Percentiles rank a stretch among this genome's conserved stretches.
These are phyloP conservation scores for Fraxinus pennsylvanica DNA, from an alignment of 257 asterid species.

Conservation along the genomic window DNA sequence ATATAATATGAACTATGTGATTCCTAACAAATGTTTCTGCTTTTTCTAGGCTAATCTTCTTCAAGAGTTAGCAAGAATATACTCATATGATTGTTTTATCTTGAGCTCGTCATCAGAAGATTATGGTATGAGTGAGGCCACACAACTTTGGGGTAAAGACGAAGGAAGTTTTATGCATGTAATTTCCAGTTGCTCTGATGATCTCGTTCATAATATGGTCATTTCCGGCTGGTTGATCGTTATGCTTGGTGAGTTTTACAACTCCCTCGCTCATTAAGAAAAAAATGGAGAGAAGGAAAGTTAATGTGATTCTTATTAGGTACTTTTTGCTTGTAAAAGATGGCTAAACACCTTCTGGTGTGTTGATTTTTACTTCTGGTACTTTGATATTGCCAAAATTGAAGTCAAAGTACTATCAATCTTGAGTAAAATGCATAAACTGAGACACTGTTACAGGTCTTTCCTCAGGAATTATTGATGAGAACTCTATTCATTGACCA, in stretches of 20 bases:
- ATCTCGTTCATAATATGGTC: constrained; percentile 31
- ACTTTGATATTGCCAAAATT: constrained; percentile 17
- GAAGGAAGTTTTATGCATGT: constrained; percentile 54
- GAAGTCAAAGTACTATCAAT: neutral
- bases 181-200: constrained; percentile 45
- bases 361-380: constrained; percentile 15
- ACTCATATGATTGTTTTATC: constrained; percentile 42
- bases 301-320: constrained; percentile 16
- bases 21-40: constrained; percentile 22
- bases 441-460: neutral
- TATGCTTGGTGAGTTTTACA: constrained; percentile 59
- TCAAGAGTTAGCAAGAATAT: constrained; percentile 51
- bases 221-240: constrained; percentile 56
- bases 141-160: constrained; percentile 48
- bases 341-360: constrained; percentile 16
- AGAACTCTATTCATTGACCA: neutral
- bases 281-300: neutral
- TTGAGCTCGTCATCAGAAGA: constrained; percentile 47
- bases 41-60: constrained; percentile 56
- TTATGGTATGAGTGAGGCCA: constrained; percentile 47
- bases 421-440: neutral
- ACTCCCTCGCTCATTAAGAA: constrained; percentile 17
- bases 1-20: constrained; percentile 7
- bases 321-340: neutral
- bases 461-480: neutral